Base-by-base conservation (phyloP, 1,139 yeast species). In the Kluyveromyces marxianus region DNA sequence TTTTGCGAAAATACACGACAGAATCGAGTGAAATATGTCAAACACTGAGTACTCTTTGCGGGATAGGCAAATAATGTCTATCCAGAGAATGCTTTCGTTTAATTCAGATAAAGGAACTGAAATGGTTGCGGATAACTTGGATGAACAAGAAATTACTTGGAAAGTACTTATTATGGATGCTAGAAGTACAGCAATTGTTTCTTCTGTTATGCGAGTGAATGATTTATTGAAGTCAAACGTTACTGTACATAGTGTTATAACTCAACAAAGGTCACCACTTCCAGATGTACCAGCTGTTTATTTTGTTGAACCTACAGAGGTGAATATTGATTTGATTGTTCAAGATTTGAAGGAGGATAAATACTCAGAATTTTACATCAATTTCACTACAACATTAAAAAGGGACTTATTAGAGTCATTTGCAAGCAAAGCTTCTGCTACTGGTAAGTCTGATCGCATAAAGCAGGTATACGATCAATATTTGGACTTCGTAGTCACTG, bases 261-360 rank as follows among this genome's bases (percentile, higher is more conserved):
- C 74, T 48, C 72, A 86, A 42, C 77, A 77, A 48, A 71, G 98
- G 52, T 77, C 90, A 26, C 77, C 92, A 2, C 73, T 92, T 46
- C 88, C 95, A 1, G 98, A 92, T 58, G 97, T 90, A 6, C 96
- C 97, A 1, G 98, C 81, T 3, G 79, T 94, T 41, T 92, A 94
- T 67, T 90, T 94, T 57, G 81, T 92, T 39, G 85, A 86, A 49
- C 98, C 98, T 3, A 85, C 95, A 0, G 69, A 74, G 34, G 90
- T 79, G 44, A 94, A 92, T 60, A 71, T 92, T 41, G 68, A 76
- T 39, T 61, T 68, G 27, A 83, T 92, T 34, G 75, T 88, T 24
- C 76, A 77, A 42, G 98, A 94, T 61, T 68, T 94, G 49, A 74
- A 76, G 35, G 70, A 69, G 41, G 94, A 87, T 51, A 79, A 81